phyloP scores from a whole-genome alignment of 345 rosid genomes.

The Triadica sebifera region DNA sequence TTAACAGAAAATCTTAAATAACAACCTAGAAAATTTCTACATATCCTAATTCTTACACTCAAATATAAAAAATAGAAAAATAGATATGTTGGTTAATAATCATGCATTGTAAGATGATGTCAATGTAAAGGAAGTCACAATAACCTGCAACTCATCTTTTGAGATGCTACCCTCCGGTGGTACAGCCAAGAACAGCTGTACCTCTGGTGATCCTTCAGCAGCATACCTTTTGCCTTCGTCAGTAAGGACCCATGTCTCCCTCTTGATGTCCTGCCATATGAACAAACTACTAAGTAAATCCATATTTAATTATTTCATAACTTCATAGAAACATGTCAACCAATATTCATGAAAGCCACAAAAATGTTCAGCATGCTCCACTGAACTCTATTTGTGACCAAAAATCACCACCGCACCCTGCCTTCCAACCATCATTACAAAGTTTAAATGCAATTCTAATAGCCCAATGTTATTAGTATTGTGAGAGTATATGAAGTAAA shows the following conservation, averaged over 20 bases:
- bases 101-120: neutral
- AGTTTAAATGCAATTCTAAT: neutral
- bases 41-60: neutral
- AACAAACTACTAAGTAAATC: neutral
- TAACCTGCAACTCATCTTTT: constrained; percentile 73
- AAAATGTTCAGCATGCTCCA: neutral
- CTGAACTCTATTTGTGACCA: neutral
- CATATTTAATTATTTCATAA: neutral
- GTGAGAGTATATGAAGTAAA: neutral
- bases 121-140: neutral
- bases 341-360: neutral
- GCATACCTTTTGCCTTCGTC: constrained; percentile 79
- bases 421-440: neutral
- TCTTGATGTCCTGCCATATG: constrained; percentile 60
- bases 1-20: neutral
- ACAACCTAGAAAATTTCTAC: neutral
- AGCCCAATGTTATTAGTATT: neutral
- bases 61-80: neutral
- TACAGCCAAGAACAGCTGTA: constrained; percentile 69
- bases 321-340: neutral
- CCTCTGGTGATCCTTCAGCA: constrained; percentile 76
- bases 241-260: constrained; percentile 71
- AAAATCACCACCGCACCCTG: neutral
- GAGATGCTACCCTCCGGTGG: constrained; percentile 64
- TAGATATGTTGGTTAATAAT: neutral